phyloP scores from a whole-genome alignment of 2,329 filamentous ascomycete genomes.

The Alternaria triticina region DNA sequence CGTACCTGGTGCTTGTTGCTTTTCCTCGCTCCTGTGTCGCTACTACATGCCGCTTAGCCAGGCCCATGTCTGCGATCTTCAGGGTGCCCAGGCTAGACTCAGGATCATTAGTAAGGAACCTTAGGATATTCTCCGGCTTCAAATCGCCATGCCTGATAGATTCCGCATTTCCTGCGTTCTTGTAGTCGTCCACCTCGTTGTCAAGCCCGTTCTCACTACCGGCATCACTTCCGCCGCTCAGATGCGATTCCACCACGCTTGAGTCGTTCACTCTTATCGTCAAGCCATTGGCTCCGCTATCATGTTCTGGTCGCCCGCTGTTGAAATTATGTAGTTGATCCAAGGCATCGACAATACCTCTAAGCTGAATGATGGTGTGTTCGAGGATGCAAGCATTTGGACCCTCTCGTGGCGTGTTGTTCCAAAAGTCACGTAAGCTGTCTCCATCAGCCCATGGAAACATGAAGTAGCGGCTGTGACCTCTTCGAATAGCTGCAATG shows the following conservation, averaged over 20 bases:
- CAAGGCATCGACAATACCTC: constrained; percentile 23
- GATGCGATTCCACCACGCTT: not conserved
- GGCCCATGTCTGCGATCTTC: constrained; percentile 24
- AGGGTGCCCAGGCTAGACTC: constrained; percentile 6
- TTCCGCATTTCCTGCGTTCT: not conserved
- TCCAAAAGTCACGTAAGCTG: constrained; percentile 19
- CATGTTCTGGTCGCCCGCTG: not conserved
- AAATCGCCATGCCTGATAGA: constrained; percentile 28
- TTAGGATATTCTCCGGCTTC: constrained; percentile 34
- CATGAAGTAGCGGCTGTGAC: constrained; percentile 26
- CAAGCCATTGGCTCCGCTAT: not conserved
- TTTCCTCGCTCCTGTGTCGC: not conserved
- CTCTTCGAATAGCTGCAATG: constrained; percentile 17
- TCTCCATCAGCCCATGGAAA: constrained; percentile 27
- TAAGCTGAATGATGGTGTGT: constrained; percentile 13
- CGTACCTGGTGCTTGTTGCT: constrained; percentile 9
- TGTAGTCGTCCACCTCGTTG: not conserved
- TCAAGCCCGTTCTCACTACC: not conserved
- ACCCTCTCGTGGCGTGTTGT: not conserved
- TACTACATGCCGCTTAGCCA: constrained; percentile 15
- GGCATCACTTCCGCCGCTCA: not conserved
- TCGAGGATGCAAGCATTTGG: not conserved
- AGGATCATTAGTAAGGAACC: not conserved
- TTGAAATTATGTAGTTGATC: constrained; percentile 15
- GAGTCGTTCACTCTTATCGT: not conserved